Conservation (phyloP, 768 basidiomycete species). For the Podaxis carcinomalis region DNA sequence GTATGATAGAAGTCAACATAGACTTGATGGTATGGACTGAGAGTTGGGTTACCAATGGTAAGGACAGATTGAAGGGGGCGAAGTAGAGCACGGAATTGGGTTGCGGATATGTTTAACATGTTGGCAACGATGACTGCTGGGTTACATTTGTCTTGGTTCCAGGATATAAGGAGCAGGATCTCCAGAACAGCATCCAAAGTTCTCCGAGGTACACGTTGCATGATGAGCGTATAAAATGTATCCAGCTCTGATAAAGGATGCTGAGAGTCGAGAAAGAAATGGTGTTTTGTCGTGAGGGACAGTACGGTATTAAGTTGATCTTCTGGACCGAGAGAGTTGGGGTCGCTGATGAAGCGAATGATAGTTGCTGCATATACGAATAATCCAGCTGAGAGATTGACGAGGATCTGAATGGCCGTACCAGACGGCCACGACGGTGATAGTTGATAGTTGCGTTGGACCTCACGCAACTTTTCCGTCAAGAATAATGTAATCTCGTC, state of each 20-base stretch:
- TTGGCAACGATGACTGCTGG: background rate
- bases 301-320: background rate
- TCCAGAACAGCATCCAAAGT: background rate
- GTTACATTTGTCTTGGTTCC: background rate
- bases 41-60: background rate
- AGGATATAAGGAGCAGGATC: background rate
- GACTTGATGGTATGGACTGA: background rate
- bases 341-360: background rate
- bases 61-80: background rate
- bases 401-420: background rate
- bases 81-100: background rate
- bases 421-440: background rate
- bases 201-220: background rate
- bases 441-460: background rate
- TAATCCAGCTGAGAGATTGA: conserved; percentile 1
- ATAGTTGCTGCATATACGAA: conserved; percentile 6
- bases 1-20: background rate
- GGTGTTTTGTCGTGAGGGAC: background rate
- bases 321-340: background rate
- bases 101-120: background rate
- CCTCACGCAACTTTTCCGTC: background rate
- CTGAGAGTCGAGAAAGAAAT: too few relatives aligned
- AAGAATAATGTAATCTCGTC: background rate
- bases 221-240: background rate
- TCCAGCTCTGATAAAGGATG: background rate